phyloP scores from a whole-genome alignment of 1,139 yeast species.

The Geotrichum aggregatum region DNA sequence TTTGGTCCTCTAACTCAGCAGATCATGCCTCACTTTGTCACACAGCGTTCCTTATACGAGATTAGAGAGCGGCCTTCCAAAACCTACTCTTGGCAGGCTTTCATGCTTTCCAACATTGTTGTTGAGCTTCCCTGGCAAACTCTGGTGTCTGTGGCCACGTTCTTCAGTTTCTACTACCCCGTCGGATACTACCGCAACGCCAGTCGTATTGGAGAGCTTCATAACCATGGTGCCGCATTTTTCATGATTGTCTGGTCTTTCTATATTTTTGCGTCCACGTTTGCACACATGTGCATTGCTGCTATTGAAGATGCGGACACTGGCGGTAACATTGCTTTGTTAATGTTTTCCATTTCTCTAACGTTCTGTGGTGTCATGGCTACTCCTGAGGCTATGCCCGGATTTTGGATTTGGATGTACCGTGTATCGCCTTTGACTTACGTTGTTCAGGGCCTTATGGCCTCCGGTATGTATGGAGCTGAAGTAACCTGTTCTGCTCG shows the following conservation, averaged over 20 bases:
- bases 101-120: slow-evolving; percentile 59
- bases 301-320: slow-evolving; percentile 64
- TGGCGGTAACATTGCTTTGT: slow-evolving; percentile 64
- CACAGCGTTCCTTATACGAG: slow-evolving; percentile 75
- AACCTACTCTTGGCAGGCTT: slow-evolving; percentile 59
- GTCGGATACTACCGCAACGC: slow-evolving; percentile 50
- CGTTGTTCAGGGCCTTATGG: slow-evolving; percentile 55
- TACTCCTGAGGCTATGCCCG: slow-evolving; percentile 54
- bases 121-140: slow-evolving; percentile 77
- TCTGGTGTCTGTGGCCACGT: slow-evolving; percentile 55
- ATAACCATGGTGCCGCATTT: slow-evolving; percentile 62
- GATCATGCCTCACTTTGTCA: slow-evolving; percentile 64
- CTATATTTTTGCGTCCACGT: slow-evolving; percentile 57
- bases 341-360: slow-evolving; percentile 63
- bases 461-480: slow-evolving; percentile 52
- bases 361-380: slow-evolving; percentile 82
- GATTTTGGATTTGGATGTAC: slow-evolving; percentile 69
- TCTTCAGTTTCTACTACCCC: slow-evolving; percentile 77
- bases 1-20: slow-evolving; percentile 67
- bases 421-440: slow-evolving; percentile 68
- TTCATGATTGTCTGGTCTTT: slow-evolving; percentile 57
- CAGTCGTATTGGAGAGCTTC: slow-evolving; percentile 46
- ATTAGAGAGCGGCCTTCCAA: slow-evolving; percentile 84
- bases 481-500: slow-evolving; percentile 49
- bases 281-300: slow-evolving; percentile 63